Base-by-base conservation (phyloP, 129 eudicot genomes). In the Lactuca saligna region DNA sequence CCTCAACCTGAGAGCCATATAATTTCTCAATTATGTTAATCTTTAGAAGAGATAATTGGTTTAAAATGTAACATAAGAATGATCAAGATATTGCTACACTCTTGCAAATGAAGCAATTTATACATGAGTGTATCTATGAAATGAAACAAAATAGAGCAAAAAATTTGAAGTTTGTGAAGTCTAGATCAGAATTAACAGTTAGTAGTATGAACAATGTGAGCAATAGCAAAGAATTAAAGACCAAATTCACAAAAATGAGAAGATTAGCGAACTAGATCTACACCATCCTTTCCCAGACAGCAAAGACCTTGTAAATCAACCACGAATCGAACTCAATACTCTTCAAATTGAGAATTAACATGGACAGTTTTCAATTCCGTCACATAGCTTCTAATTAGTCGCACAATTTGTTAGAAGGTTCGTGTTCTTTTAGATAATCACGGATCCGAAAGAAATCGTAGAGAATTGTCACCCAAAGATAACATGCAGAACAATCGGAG, bases 1-100 rank as follows among this genome's bases (percentile, higher is more conserved):
- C 98, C 72, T 92, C 98, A 77, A 92, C 96, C 98, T 86, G 62
- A 51, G 11, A 42, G 14, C 12, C 60, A 60, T 5, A 12, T 42
- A 42, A 42, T 42, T 12, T 42, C 46, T 7, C 46, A 7, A 7
- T 39, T 39, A 2, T 13, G 9, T 13, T 9, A 8, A 2, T 44
- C 5, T 44, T 44, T 12, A 46, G 29, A 25, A 25, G 29, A 25
- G 29, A 46, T 11, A 46, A 46, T 46, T 11, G 51, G 4, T 46
- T 4, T 12, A 10, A 11, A 46, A 46, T 46, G 51, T 46, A 2
- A 46, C 51, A 46, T 11, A 11, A 46, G 51, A 3, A 46, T 46
- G 49, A 3, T 42, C 49, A 8, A 42, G 49, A 3, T 42, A 9
- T 42, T 8, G 10, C 49, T 42, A 42, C 8, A 42, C 49, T 42